Conservation (phyloP, 352 stramenopile species). For the Peronospora destructor region DNA sequence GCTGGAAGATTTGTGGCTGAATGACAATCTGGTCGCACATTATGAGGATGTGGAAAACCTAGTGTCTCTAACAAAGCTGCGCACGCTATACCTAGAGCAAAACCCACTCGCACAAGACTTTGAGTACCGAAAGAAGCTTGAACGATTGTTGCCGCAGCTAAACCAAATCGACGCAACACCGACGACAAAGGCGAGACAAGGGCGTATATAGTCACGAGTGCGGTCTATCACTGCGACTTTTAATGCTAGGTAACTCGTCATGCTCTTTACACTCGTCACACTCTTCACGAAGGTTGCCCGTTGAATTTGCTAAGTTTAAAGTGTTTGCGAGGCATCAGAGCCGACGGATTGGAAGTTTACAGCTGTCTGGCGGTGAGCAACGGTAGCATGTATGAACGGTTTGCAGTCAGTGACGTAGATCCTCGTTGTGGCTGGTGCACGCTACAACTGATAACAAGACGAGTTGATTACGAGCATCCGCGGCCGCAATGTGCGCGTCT, state of each 20-base stretch:
- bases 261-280: no score
- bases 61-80: constrained; percentile 63
- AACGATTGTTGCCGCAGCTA: constrained; percentile 84
- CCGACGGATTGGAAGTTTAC: not conserved
- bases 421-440: constrained; percentile 29
- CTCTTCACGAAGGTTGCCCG: no score
- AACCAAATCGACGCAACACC: constrained; percentile 92
- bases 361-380: not conserved
- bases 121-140: constrained; percentile 93
- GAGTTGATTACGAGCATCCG: no score
- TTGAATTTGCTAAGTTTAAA: no score
- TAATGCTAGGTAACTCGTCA: no score
- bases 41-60: constrained; percentile 72
- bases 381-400: constrained; percentile 12
- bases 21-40: constrained; percentile 53
- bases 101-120: constrained; percentile 91
- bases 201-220: constrained; percentile 19
- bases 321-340: no score
- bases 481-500: no score
- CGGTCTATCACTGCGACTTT: not conserved
- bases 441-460: no score
- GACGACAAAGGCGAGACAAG: constrained; percentile 46
- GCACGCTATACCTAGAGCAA: constrained; percentile 94
- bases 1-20: constrained; percentile 78
- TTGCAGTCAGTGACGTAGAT: constrained; percentile 48